Evolutionary conservation across 768 basidiomycete genomes (phyloP).

Genomic region (Rhodocollybia butyracea): DNA sequence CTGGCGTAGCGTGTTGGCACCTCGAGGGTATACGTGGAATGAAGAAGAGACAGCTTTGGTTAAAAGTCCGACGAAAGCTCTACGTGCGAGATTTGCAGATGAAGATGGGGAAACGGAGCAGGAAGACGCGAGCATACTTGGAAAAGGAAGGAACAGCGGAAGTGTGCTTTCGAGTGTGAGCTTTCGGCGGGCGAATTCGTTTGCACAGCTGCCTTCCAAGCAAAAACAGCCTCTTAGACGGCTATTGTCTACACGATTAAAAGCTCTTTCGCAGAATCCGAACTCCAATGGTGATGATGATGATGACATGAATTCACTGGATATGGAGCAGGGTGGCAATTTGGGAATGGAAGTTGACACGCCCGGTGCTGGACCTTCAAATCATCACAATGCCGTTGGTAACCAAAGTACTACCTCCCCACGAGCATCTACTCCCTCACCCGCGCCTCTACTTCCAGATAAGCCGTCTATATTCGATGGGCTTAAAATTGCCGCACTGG

Average conservation of each 20-base stretch:
- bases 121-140: neutral
- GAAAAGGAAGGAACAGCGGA: neutral
- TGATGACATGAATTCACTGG: neutral
- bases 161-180: constrained; percentile 27
- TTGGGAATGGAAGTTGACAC: constrained; percentile 1
- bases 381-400: no score
- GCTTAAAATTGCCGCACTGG: constrained; percentile 54
- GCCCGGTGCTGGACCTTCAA: constrained; percentile 5
- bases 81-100: constrained; percentile 15
- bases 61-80: constrained; percentile 54
- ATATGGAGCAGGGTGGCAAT: neutral
- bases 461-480: constrained; percentile 46
- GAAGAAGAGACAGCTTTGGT: constrained; percentile 47
- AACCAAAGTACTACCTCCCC: no score
- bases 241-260: neutral
- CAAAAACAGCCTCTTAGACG: constrained; percentile 2
- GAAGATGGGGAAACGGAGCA: no score
- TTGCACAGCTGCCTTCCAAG: constrained; percentile 39
- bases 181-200: constrained; percentile 65
- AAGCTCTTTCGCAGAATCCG: neutral
- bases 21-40: constrained; percentile 63
- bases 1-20: constrained; percentile 66
- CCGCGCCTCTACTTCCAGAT: neutral
- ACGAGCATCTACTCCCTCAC: neutral
- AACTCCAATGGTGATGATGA: neutral